phyloP scores from a whole-genome alignment of 1,284 basidiomycete species.

The Pterulicium gracile region DNA sequence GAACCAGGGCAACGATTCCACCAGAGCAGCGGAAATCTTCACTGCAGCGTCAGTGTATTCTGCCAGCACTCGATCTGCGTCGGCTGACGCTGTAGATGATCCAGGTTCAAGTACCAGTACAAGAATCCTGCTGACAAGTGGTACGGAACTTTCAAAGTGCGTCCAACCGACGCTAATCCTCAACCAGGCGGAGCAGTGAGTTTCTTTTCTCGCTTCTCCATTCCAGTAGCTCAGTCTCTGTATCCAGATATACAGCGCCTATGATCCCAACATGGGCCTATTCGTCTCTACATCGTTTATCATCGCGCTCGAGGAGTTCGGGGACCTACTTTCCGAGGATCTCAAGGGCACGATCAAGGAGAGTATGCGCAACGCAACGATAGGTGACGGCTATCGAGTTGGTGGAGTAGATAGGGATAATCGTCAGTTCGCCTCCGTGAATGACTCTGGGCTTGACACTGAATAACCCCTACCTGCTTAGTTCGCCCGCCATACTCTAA shows the following conservation, averaged over 20 bases:
- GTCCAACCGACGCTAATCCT: too few relatives aligned
- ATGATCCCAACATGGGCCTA: slow-evolving; percentile 18
- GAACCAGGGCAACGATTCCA: slow-evolving; percentile 15
- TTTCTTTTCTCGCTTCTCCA: too few relatives aligned
- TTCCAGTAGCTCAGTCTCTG: too few relatives aligned
- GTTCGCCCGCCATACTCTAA: slow-evolving; percentile 20
- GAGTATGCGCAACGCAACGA: slow-evolving; percentile 21
- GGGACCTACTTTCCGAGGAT: slow-evolving; percentile 15
- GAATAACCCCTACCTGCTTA: slow-evolving; percentile 5
- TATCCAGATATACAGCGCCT: slow-evolving; percentile 16
- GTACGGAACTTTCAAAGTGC: slow-evolving; percentile 19
- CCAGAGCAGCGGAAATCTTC: slow-evolving; percentile 14
- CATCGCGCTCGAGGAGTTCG: slow-evolving; percentile 21
- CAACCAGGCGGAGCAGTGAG: too few relatives aligned
- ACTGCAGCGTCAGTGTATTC: slow-evolving; percentile 14
- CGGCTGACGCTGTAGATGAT: neutral
- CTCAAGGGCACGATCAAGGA: slow-evolving; percentile 15
- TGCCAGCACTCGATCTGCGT: neutral
- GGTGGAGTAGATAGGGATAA: slow-evolving; percentile 22
- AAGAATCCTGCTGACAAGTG: slow-evolving; percentile 17
- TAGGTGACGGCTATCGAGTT: slow-evolving; percentile 21
- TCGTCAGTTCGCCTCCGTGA: slow-evolving; percentile 10
- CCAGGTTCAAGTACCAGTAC: slow-evolving; percentile 11
- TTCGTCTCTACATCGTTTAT: slow-evolving; percentile 21
- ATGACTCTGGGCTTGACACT: neutral